Conservation (phyloP, 1,284 basidiomycete genomes). For the Ceratorhiza oryzae-sativae region DNA sequence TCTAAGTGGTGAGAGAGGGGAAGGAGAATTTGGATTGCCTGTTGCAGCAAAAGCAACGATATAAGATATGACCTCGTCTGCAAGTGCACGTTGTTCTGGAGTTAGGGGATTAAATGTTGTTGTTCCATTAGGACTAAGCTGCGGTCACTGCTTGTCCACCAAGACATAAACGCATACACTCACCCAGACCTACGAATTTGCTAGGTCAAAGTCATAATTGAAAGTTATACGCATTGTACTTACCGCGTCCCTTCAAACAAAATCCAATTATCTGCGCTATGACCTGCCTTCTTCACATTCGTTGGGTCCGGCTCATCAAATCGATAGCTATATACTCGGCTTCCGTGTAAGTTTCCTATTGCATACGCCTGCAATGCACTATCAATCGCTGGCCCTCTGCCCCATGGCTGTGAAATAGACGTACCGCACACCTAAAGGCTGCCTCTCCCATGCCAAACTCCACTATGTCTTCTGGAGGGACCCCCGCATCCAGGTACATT, state of each 20-base stretch:
- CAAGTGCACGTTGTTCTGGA: constrained; percentile 17
- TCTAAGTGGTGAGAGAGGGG: background rate
- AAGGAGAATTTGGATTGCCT: constrained; percentile 11
- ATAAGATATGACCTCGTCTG: constrained; percentile 24
- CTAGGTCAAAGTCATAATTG: background rate
- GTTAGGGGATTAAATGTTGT: constrained; percentile 24
- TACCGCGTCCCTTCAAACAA: constrained; percentile 34
- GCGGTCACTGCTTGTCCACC: too few relatives aligned
- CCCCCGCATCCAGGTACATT: constrained; percentile 11
- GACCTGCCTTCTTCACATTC: constrained; percentile 8
- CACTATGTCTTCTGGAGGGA: constrained; percentile 8
- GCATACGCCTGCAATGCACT: background rate
- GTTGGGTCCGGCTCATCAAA: constrained; percentile 31
- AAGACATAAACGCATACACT: background rate
- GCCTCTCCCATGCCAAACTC: constrained; percentile 4
- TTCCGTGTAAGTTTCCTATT: constrained; percentile 6
- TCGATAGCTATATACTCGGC: constrained; percentile 21
- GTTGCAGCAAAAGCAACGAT: constrained; percentile 23
- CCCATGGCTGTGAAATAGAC: background rate
- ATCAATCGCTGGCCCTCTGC: background rate
- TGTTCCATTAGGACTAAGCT: constrained; percentile 34
- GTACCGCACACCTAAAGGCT: constrained; percentile 10
- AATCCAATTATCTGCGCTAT: constrained; percentile 24
- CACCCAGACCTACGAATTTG: constrained; percentile 4
- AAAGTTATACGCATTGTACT: background rate